phyloP scores from a whole-genome alignment of 352 stramenopile species.

The Phytophthora fragariaefolia region DNA sequence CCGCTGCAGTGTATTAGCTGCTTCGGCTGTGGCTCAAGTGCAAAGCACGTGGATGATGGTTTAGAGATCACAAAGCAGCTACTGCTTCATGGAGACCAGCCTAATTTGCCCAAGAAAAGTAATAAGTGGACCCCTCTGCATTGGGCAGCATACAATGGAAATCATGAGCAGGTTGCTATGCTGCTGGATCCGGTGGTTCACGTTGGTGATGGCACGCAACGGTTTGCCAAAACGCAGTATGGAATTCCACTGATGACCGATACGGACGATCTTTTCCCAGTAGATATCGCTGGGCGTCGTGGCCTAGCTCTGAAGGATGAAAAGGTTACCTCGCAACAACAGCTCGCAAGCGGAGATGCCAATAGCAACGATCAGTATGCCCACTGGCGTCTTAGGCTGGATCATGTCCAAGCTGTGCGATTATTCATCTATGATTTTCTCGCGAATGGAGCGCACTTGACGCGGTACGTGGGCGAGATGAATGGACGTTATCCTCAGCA shows the following conservation, averaged over 20 bases:
- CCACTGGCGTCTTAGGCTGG: conserved; percentile 64
- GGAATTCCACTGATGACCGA: conserved; percentile 68
- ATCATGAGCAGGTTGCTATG: conserved; percentile 66
- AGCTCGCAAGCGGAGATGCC: background rate
- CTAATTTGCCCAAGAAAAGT: conserved; percentile 69
- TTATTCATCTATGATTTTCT: conserved; percentile 69
- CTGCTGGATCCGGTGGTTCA: conserved; percentile 50
- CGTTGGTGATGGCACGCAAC: conserved; percentile 5
- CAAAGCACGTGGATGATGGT: conserved; percentile 67
- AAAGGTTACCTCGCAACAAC: conserved; percentile 38
- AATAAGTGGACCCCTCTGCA: conserved; percentile 81
- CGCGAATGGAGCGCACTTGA: conserved; percentile 40
- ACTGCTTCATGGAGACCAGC: conserved; percentile 69
- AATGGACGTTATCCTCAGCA: conserved; percentile 53
- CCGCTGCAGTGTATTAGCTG: conserved; percentile 79
- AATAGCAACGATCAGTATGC: conserved; percentile 39
- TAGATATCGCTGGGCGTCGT: conserved; percentile 67
- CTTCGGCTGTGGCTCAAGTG: conserved; percentile 73
- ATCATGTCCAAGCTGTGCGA: conserved; percentile 57
- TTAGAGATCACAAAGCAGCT: conserved; percentile 69
- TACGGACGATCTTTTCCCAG: conserved; percentile 61
- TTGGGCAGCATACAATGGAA: conserved; percentile 80
- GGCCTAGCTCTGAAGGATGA: conserved; percentile 57
- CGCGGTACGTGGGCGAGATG: conserved; percentile 68
- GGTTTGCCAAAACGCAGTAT: conserved; percentile 46